These are phyloP conservation scores for Arthroderma sp. DNA, from an alignment of 2,329 filamentous ascomycete species.

Conservation along the genomic window DNA sequence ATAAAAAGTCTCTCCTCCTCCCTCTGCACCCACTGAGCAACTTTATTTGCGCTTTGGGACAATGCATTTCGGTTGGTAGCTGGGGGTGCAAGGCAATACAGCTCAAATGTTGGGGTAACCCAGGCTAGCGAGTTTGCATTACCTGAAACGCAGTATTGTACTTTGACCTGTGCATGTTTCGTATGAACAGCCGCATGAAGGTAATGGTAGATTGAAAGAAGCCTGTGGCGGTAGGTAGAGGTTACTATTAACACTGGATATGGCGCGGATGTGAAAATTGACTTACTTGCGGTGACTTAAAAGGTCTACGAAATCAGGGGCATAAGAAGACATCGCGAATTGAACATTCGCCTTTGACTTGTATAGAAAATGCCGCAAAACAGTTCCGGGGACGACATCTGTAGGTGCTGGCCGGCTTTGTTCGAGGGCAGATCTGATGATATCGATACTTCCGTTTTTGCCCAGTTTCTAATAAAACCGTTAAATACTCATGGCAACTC, in stretches of 20 bases:
- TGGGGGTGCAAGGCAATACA: slow-evolving; percentile 86
- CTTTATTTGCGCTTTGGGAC: slow-evolving; percentile 73
- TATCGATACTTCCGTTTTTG: slow-evolving; percentile 58
- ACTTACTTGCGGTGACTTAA: slow-evolving; percentile 49
- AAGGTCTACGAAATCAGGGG: slow-evolving; percentile 50
- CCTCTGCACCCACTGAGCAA: slow-evolving; percentile 79
- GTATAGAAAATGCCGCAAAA: slow-evolving; percentile 84
- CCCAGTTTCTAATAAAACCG: slow-evolving; percentile 47
- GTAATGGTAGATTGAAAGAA: slow-evolving; percentile 74
- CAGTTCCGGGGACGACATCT: slow-evolving; percentile 67
- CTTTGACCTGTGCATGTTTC: slow-evolving; percentile 71
- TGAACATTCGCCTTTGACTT: slow-evolving; percentile 92
- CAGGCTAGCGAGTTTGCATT: slow-evolving; percentile 73
- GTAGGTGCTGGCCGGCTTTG: slow-evolving; percentile 57
- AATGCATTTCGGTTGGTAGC: slow-evolving; percentile 49
- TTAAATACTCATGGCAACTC: slow-evolving; percentile 16
- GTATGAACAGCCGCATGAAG: slow-evolving; percentile 77
- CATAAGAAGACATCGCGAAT: slow-evolving; percentile 77
- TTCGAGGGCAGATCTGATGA: slow-evolving; percentile 59
- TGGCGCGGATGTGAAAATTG: slow-evolving; percentile 3
- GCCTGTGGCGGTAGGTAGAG: slow-evolving; percentile 23
- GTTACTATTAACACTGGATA: neutral
- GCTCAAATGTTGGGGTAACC: slow-evolving; percentile 81
- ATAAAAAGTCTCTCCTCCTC: slow-evolving; percentile 95
- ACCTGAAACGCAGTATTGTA: slow-evolving; percentile 65